Percentiles rank a stretch among this genome's conserved stretches.
Evolutionary conservation across 2,329 filamentous ascomycete genomes (phyloP).

Genomic region (Xylariaceae sp.): DNA sequence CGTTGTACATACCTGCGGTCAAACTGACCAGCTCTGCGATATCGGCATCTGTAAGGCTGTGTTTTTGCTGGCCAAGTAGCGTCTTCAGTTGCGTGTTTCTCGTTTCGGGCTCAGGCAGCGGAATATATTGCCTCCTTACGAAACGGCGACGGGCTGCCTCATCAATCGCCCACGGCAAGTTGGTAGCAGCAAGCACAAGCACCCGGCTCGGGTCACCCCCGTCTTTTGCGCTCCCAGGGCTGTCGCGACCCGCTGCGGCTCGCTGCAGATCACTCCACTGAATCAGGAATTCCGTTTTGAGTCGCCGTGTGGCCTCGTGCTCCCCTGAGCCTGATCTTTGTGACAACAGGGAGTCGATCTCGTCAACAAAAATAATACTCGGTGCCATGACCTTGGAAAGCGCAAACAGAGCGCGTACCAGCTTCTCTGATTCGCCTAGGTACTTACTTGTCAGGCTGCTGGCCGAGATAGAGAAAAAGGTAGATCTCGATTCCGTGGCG

Average conservation of each 20-base stretch:
- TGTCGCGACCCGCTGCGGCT: constrained; percentile 82
- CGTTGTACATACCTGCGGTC: constrained; percentile 66
- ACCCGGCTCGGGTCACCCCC: constrained; percentile 83
- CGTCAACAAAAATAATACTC: constrained; percentile 97
- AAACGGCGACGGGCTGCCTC: constrained; percentile 90
- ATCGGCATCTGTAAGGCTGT: constrained; percentile 69
- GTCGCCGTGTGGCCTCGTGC: constrained; percentile 87
- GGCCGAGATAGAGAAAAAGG: constrained; percentile 95
- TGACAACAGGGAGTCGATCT: constrained; percentile 92
- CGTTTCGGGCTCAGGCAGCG: constrained; percentile 81
- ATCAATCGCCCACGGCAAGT: constrained; percentile 96
- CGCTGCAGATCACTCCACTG: constrained; percentile 95
- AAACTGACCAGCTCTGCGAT: constrained; percentile 71
- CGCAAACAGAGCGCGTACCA: constrained; percentile 86
- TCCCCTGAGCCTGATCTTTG: constrained; percentile 79
- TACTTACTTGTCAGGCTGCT: constrained; percentile 95
- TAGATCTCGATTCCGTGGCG: constrained; percentile 89
- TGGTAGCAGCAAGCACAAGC: constrained; percentile 90
- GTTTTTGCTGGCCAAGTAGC: constrained; percentile 83
- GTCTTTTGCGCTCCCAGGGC: constrained; percentile 62
- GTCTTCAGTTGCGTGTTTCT: constrained; percentile 75
- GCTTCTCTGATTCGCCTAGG: constrained; percentile 92
- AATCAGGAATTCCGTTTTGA: constrained; percentile 97
- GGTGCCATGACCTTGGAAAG: constrained; percentile 88
- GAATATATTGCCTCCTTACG: constrained; percentile 92